Evolutionary conservation across 257 asterid species (phyloP), one percentile per base, ranked within the genome.

Genomic region (Leptodermis oblonga): DNA sequence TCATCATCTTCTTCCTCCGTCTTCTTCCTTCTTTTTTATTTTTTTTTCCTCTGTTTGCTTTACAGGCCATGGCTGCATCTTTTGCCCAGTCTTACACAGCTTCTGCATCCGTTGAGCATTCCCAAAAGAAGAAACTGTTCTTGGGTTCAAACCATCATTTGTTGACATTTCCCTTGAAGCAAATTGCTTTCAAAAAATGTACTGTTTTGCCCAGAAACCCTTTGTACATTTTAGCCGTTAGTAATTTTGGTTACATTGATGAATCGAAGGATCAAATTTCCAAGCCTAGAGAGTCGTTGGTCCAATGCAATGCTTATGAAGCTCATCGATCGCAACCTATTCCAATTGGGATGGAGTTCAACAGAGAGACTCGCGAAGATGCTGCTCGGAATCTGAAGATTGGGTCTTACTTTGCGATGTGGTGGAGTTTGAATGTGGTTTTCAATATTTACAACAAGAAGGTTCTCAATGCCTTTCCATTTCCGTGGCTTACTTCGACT

Each of bases 401-500:
- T 51, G 92, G 96, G 0, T 52, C 82, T 6, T 92, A 92, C 65
- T 90, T 92, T 77, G 96, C 92, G 34, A 85, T 90, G 0, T 92
- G 98, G 98, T 89, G 98, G 98, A 85, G 88, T 1, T 55, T 92
- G 61, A 92, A 92, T 62, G 98, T 92, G 15, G 80, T 90, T 52
- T 92, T 92, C 84, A 92, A 92, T 34, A 90, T 89, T 20, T 92
- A 90, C 72, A 87, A 92, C 83, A 92, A 92, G 82, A 92, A 92
- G 48, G 98, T 89, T 1, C 78, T 92, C 66, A 92, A 92, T 61
- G 98, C 86, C 3, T 92, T 89, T 17, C 95, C 98, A 22, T 92
- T 92, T 66, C 98, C 98, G 0, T 92, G 98, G 98, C 94, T 92
- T 12, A 89, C 95, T 31, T 92, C 98, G 1, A 92, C 98, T 45